Conservation (phyloP, 768 basidiomycete genomes). For the Exidia glandulosa region DNA sequence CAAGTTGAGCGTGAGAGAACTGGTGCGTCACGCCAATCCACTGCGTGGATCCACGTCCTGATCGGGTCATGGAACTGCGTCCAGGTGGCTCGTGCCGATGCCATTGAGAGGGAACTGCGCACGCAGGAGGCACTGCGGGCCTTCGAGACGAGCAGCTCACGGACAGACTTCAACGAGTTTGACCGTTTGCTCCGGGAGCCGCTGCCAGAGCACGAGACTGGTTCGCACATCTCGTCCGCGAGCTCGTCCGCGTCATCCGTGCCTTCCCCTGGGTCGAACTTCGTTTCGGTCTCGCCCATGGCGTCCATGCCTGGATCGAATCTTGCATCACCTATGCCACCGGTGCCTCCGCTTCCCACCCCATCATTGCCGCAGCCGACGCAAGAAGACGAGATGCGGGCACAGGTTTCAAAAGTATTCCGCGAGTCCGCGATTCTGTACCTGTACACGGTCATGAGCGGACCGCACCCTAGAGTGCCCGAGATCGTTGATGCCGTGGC, state of each 20-base stretch:
- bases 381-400: conserved; percentile 33
- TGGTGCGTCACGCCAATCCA: conserved; percentile 31
- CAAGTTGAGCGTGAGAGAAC: conserved; percentile 60
- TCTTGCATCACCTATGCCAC: conserved; percentile 1
- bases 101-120: conserved; percentile 57
- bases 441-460: conserved; percentile 60
- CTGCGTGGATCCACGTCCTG: not conserved
- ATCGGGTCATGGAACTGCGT: not conserved
- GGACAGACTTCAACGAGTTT: not conserved
- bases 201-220: not conserved
- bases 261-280: not conserved
- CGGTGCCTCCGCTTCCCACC: conserved; percentile 5
- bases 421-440: conserved; percentile 56
- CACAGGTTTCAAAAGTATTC: conserved; percentile 44
- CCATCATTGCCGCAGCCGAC: conserved; percentile 1
- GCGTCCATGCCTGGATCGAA: not conserved
- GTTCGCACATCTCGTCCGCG: not conserved
- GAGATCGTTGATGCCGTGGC: conserved; percentile 56
- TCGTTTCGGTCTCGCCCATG: too few species aligned
- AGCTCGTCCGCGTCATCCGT: not conserved
- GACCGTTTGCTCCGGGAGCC: not conserved
- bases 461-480: conserved; percentile 58
- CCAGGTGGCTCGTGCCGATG: conserved; percentile 38
- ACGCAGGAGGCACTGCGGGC: conserved; percentile 11
- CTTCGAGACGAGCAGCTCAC: not conserved